Conservation (phyloP, 768 basidiomycete genomes). For the Mycena maculata region DNA sequence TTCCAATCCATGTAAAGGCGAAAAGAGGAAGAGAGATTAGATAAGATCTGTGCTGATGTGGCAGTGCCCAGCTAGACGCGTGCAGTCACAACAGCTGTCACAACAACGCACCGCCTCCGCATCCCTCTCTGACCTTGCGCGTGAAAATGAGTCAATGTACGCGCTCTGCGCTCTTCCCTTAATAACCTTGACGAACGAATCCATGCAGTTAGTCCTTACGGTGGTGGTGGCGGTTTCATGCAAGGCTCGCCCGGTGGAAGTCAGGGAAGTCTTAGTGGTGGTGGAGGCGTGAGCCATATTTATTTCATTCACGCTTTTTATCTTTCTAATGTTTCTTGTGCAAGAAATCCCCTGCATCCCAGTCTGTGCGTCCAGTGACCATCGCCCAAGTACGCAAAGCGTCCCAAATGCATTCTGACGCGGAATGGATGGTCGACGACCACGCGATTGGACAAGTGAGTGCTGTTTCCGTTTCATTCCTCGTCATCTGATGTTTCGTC, state of each 20-base stretch:
- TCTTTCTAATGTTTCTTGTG: background rate
- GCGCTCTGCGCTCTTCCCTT: constrained; percentile 7
- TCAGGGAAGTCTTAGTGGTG: constrained; percentile 72
- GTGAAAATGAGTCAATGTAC: constrained; percentile 51
- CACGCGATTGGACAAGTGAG: constrained; percentile 82
- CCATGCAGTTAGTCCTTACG: constrained; percentile 54
- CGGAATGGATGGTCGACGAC: constrained; percentile 88
- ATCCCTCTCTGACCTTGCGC: too few species aligned
- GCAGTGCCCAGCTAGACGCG: too few species aligned
- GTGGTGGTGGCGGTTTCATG: constrained; percentile 62
- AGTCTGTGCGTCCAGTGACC: constrained; percentile 51
- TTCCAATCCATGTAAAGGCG: too few species aligned
- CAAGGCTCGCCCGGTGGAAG: constrained; percentile 58
- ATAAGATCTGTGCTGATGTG: too few species aligned
- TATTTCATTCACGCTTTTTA: background rate
- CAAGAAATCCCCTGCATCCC: constrained; percentile 53
- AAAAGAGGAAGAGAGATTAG: too few species aligned
- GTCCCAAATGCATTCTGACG: constrained; percentile 86
- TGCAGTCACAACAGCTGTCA: too few species aligned
- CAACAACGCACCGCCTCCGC: too few species aligned
- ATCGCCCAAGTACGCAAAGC: constrained; percentile 78
- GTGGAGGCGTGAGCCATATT: constrained; percentile 62
- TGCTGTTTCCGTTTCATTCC: constrained; percentile 11
- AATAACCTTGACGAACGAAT: constrained; percentile 22
- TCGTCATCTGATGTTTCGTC: constrained; percentile 22